phyloP scores from a whole-genome alignment of 2,329 filamentous ascomycete species.

The Ascochyta fabae region DNA sequence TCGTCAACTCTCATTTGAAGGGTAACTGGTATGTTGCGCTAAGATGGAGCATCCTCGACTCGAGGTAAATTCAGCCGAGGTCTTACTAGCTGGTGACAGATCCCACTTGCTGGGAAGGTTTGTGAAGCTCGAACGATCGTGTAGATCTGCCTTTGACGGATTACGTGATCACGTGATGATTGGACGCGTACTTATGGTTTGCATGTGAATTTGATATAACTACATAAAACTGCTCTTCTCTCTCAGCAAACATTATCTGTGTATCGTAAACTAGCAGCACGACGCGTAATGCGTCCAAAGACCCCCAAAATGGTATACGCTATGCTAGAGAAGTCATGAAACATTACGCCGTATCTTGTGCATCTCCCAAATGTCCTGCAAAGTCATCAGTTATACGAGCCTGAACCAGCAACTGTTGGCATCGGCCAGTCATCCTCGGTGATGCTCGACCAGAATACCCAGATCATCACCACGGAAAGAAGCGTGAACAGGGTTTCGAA shows the following conservation, averaged over 20 bases:
- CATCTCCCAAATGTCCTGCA: conserved; percentile 23
- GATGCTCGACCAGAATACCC: conserved; percentile 98
- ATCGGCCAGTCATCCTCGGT: conserved; percentile 97
- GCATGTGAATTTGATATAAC: conserved; percentile 20
- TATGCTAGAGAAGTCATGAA: conserved; percentile 49
- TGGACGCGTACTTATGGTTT: conserved; percentile 29
- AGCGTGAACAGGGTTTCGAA: conserved; percentile 95
- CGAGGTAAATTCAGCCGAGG: conserved; percentile 1
- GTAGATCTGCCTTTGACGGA: conserved; percentile 6
- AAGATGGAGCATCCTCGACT: background rate
- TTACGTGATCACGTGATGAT: conserved; percentile 28
- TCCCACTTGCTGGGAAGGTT: conserved; percentile 8
- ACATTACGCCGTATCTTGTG: conserved; percentile 41
- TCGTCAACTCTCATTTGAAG: conserved; percentile 8
- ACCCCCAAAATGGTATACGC: conserved; percentile 47
- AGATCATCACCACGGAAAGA: conserved; percentile 79
- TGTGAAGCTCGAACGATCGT: conserved; percentile 13
- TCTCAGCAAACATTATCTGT: conserved; percentile 43
- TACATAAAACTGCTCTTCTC: conserved; percentile 4
- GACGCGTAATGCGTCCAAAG: conserved; percentile 37
- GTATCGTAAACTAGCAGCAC: conserved; percentile 40
- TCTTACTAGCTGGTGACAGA: background rate
- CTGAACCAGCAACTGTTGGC: conserved; percentile 51
- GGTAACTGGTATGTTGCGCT: background rate
- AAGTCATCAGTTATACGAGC: conserved; percentile 46